Evolutionary conservation across 2,329 filamentous ascomycete genomes (phyloP).

Genomic region (Colletotrichum orbiculare): DNA sequence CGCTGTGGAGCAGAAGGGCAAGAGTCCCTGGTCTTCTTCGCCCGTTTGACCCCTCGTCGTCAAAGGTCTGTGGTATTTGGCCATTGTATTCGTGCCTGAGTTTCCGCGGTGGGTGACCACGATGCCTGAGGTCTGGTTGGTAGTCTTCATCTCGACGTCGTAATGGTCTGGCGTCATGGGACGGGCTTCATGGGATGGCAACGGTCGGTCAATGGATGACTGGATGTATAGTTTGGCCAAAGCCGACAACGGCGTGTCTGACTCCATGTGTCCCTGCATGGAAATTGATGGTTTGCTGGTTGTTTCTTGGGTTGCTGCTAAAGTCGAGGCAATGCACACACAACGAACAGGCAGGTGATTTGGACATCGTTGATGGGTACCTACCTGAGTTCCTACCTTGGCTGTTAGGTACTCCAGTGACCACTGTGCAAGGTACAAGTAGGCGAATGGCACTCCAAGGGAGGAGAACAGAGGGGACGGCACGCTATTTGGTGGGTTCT

Average conservation of each 20-base stretch:
- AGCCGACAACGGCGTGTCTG: no score
- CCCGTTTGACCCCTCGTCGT: constrained; percentile 1
- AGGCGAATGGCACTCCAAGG: background rate
- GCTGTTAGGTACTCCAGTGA: background rate
- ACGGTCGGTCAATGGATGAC: no score
- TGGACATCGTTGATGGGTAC: no score
- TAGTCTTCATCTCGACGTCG: no score
- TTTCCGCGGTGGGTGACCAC: background rate
- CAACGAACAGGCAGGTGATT: no score
- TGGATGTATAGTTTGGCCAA: no score
- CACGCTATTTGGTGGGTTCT: constrained; percentile 34
- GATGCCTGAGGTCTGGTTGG: background rate
- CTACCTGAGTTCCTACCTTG: background rate
- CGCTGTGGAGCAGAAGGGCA: constrained; percentile 9
- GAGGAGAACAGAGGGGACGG: constrained; percentile 21
- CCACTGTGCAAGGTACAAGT: no score
- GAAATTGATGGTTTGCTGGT: no score
- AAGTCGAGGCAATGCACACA: no score
- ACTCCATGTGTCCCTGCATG: no score
- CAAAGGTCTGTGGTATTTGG: background rate
- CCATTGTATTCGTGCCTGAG: no score
- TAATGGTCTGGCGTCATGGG: background rate
- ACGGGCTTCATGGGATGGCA: constrained; percentile 1
- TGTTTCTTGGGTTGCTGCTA: no score
- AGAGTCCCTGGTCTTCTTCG: background rate